A percentile compares a stretch with the other conserved stretches of the same genome.
phyloP scores from a whole-genome alignment of 345 rosid genomes.

The Toxicodendron radicans region DNA sequence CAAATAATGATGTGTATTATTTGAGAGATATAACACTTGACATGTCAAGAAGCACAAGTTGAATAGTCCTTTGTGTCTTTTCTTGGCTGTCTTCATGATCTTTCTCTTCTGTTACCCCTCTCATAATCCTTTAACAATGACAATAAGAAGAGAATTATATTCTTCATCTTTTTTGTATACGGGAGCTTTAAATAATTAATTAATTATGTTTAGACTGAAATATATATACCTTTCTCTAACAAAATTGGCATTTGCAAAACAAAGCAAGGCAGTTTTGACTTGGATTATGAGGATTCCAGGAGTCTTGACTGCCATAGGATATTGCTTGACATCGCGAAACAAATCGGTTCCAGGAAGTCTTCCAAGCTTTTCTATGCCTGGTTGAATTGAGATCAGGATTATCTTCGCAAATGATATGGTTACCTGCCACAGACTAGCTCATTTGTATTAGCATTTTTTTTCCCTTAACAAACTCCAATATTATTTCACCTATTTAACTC shows the following conservation, averaged over 20 bases:
- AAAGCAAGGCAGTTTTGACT: constrained; percentile 74
- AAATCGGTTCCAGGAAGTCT: constrained; percentile 60
- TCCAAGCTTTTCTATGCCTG: constrained; percentile 74
- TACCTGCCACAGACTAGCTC: constrained; percentile 41
- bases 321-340: constrained; percentile 64
- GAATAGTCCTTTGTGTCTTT: constrained; percentile 32
- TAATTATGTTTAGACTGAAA: too few relatives aligned
- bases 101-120: constrained; percentile 39
- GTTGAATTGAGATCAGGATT: constrained; percentile 59
- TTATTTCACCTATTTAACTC: too few relatives aligned
- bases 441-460: not conserved
- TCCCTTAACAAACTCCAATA: too few relatives aligned
- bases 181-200: not conserved
- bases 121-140: constrained; percentile 50
- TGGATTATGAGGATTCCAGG: constrained; percentile 60
- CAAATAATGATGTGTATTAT: too few relatives aligned
- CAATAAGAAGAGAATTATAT: not conserved
- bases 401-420: constrained; percentile 76
- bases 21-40: constrained; percentile 36
- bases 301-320: constrained; percentile 68
- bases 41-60: constrained; percentile 75
- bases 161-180: not conserved
- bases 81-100: constrained; percentile 33
- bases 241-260: constrained; percentile 86
- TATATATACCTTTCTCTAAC: constrained; percentile 57